Conservation (phyloP, 1,284 basidiomycete genomes). For the Athelia sp. region DNA sequence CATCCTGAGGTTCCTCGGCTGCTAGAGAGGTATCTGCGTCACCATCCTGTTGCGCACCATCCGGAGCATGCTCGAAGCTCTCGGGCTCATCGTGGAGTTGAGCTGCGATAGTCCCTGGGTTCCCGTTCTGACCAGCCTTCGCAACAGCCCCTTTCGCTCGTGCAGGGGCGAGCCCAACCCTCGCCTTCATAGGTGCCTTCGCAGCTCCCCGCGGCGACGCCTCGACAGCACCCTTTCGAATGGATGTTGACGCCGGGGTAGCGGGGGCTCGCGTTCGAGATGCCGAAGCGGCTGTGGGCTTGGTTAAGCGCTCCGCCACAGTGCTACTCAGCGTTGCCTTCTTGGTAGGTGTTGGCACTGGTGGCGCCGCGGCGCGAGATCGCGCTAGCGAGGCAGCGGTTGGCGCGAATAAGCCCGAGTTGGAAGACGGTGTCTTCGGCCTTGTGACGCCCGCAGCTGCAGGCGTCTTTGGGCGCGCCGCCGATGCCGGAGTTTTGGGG, state of each 20-base stretch:
- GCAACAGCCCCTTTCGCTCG: neutral
- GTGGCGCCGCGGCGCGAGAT: constrained; percentile 41
- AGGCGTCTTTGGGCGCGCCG: constrained; percentile 31
- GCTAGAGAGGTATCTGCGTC: neutral
- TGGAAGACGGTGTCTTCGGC: constrained; percentile 51
- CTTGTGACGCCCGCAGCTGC: constrained; percentile 22
- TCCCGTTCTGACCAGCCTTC: neutral
- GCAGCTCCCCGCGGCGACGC: neutral
- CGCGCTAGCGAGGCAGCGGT: constrained; percentile 73
- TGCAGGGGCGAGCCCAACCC: neutral
- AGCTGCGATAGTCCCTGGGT: neutral
- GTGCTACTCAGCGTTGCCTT: constrained; percentile 45
- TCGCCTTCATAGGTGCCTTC: neutral
- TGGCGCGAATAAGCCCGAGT: constrained; percentile 66
- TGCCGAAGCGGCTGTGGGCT: constrained; percentile 59
- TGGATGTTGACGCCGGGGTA: neutral
- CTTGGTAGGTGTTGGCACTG: constrained; percentile 41
- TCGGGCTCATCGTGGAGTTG: neutral
- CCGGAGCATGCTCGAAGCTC: neutral
- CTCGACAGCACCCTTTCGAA: neutral
- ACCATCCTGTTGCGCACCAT: neutral
- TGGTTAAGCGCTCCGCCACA: constrained; percentile 59
- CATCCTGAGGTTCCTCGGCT: neutral
- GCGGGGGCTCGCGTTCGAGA: neutral
- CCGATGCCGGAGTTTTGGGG: constrained; percentile 13